Conservation (phyloP, 208 protist genomes). For the Leptomonas seymouri region DNA sequence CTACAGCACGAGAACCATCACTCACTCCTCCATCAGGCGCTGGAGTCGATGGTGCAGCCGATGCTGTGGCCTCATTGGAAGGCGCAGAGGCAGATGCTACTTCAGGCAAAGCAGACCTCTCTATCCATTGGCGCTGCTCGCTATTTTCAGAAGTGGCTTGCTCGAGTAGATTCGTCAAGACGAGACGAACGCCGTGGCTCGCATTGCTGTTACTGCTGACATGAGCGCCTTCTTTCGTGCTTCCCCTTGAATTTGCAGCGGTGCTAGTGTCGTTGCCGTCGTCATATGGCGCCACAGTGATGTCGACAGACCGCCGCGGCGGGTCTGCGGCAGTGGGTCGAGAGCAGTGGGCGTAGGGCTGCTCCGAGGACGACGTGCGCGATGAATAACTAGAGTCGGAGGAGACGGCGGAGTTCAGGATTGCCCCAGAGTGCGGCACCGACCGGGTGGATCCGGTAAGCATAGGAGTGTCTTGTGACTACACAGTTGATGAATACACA, state of each 20-base stretch:
- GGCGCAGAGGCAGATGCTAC: too few species aligned
- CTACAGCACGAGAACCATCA: not conserved
- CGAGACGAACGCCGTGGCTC: too few species aligned
- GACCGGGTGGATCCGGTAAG: constrained; percentile 5
- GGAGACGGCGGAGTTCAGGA: constrained; percentile 5
- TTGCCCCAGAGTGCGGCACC: constrained; percentile 12
- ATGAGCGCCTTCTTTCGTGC: too few species aligned
- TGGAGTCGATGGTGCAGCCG: too few species aligned
- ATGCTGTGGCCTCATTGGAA: too few species aligned
- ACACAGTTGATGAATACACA: too few species aligned
- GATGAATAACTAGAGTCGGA: constrained; percentile 14
- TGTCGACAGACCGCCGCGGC: constrained; percentile 21
- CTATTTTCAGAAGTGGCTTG: too few species aligned
- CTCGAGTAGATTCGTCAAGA: too few species aligned
- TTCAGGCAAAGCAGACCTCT: too few species aligned
- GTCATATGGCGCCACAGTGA: constrained; percentile 17
- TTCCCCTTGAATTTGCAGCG: not conserved
- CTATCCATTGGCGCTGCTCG: too few species aligned
- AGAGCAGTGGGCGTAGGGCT: not conserved
- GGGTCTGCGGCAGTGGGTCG: not conserved
- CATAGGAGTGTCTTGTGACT: not conserved
- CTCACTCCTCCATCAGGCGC: too few species aligned
- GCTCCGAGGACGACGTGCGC: not conserved
- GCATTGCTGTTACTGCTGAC: too few species aligned
- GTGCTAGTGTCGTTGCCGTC: constrained; percentile 6